Conservation (phyloP, 768 basidiomycete genomes). For the Lentinula sp. region DNA sequence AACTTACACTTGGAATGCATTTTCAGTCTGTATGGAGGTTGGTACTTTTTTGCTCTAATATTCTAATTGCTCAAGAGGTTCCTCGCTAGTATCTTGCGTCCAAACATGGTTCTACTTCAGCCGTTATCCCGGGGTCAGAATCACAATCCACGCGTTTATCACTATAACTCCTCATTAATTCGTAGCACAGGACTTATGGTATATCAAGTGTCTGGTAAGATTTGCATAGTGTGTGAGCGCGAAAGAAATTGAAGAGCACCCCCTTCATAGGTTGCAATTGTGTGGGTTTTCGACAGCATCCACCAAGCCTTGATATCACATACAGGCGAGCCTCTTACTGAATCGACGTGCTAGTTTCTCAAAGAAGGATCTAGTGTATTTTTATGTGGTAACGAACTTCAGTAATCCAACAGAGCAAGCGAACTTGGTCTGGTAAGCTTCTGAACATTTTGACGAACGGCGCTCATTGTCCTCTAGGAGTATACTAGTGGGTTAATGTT, state of each 20-base stretch:
- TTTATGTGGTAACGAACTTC: constrained; percentile 48
- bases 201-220: constrained; percentile 43
- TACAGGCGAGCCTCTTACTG: constrained; percentile 26
- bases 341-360: background rate
- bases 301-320: constrained; percentile 54
- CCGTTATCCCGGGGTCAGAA: constrained; percentile 34
- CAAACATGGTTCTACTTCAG: constrained; percentile 54
- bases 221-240: background rate
- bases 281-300: constrained; percentile 44
- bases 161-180: background rate
- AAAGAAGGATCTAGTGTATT: constrained; percentile 33
- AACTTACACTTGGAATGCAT: background rate
- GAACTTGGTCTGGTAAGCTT: constrained; percentile 41
- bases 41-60: background rate
- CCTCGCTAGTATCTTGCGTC: constrained; percentile 41
- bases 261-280: constrained; percentile 33
- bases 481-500: constrained; percentile 32
- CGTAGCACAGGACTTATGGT: constrained; percentile 36
- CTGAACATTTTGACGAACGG: background rate
- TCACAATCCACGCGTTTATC: background rate
- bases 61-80: background rate
- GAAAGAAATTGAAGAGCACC: background rate
- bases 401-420: constrained; percentile 32
- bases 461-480: constrained; percentile 29
- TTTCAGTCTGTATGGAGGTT: constrained; percentile 48